Evolutionary conservation across 192 early-diverging fungal genomes (phyloP), one percentile per base, ranked within the genome.

Genomic region (Chytriomyces hyalinus): DNA sequence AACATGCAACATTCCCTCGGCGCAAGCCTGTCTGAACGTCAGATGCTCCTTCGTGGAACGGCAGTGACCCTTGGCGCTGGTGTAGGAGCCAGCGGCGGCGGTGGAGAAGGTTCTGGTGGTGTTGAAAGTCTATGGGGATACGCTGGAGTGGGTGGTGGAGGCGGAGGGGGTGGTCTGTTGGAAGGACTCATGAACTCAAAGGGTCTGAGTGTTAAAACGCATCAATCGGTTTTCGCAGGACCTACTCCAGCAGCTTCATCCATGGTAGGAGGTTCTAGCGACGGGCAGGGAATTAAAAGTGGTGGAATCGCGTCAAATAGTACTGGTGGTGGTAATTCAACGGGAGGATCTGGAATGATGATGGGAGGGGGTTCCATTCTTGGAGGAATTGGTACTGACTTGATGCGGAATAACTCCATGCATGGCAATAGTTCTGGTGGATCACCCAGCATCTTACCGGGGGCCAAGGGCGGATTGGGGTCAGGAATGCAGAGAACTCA

Each of bases 81-180:
- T 13, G 15, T 57, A 0, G 53, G 53, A 13, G 53, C 53, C 2
- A 57, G 53, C 53, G 53, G 53, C 20, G 53, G 53, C 3, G 53
- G 53, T 20, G 53, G 53, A 13, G 53, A 57, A 20, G 53, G 53
- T 20, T n/a, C 53, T 13, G 53, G 53, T 1, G 53, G 53, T 20
- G 53, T 13, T 13, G 53, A 57, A 20, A 57, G 53, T 57, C 53
- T 57, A 20, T 57, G 53, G 53, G 53, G 53, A 3, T 13, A 13
- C 1, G 53, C 15, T 57, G 53, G 53, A 20, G 53, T 57, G 13
- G 53, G 53, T 2, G 53, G 53, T 20, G 53, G 53, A 20, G 53
- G 53, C 20, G 53, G 53, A 57, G 53, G 53, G 13, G 53, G 53
- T n/a, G 53, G 53, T 57, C 15, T 57, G 53, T 57, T 57, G 53